phyloP scores from a whole-genome alignment of 2,329 filamentous ascomycete genomes.

The Sphaerulina musiva region DNA sequence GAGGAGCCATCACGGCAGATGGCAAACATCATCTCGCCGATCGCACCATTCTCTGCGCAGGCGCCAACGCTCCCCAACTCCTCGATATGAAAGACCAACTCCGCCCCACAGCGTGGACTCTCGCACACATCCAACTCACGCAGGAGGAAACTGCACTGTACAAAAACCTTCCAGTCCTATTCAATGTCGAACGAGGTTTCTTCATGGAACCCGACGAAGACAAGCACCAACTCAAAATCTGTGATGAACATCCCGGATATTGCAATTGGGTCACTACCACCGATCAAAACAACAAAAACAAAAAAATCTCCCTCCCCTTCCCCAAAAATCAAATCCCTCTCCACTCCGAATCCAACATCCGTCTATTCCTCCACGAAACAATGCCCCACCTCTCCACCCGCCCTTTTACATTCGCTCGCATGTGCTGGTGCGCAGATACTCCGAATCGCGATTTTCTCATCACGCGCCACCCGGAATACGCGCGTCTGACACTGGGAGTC shows the following conservation, averaged over 20 bases:
- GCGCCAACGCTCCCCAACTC: conserved; percentile 43
- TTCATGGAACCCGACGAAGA: conserved; percentile 47
- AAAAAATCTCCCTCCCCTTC: conserved; percentile 37
- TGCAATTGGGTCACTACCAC: conserved; percentile 39
- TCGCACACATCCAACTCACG: conserved; percentile 47
- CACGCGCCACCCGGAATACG: conserved; percentile 41
- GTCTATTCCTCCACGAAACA: background rate
- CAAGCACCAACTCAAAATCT: conserved; percentile 44
- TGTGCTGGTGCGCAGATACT: conserved; percentile 55
- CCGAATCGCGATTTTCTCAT: conserved; percentile 50
- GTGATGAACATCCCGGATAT: conserved; percentile 54
- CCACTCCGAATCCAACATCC: background rate
- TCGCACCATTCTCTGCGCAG: conserved; percentile 45
- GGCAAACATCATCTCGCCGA: conserved; percentile 39
- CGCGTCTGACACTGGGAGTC: background rate
- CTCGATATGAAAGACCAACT: conserved; percentile 49
- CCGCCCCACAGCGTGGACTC: conserved; percentile 50
- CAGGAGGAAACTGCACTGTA: conserved; percentile 27
- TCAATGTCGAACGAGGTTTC: conserved; percentile 46
- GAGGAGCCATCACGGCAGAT: conserved; percentile 42
- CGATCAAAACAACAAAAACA: background rate
- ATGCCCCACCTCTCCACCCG: conserved; percentile 19
- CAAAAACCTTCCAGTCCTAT: conserved; percentile 45
- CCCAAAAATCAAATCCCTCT: background rate
- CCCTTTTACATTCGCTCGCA: conserved; percentile 45